phyloP scores from a whole-genome alignment of 2,329 filamentous ascomycete genomes.

The Rhynchosporium agropyri region DNA sequence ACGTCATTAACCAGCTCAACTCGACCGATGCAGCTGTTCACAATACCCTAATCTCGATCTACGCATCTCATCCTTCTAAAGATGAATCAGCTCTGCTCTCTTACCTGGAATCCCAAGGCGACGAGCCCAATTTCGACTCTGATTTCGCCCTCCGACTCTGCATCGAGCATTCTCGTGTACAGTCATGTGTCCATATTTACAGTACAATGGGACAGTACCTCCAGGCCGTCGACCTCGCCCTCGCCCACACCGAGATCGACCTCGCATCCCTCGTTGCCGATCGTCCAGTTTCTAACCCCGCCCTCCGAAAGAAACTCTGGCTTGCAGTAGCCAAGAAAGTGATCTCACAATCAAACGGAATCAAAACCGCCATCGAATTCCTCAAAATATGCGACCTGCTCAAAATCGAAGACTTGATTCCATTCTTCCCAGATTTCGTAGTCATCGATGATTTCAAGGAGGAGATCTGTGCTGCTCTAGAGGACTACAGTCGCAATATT shows the following conservation, averaged over 20 bases:
- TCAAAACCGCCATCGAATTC: slow-evolving; percentile 93
- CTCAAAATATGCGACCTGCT: slow-evolving; percentile 88
- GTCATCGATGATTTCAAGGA: slow-evolving; percentile 99
- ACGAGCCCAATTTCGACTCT: slow-evolving; percentile 85
- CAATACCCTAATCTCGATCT: slow-evolving; percentile 95
- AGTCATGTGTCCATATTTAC: slow-evolving; percentile 97
- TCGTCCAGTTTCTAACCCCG: slow-evolving; percentile 74
- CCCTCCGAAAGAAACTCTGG: slow-evolving; percentile 91
- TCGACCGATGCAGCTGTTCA: slow-evolving; percentile 85
- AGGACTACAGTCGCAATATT: slow-evolving; percentile 91
- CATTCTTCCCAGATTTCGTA: slow-evolving; percentile 98
- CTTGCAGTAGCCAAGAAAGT: slow-evolving; percentile 93
- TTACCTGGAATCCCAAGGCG: slow-evolving; percentile 88
- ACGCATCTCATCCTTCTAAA: slow-evolving; percentile 80
- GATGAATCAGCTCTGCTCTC: slow-evolving; percentile 84
- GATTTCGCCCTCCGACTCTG: slow-evolving; percentile 96
- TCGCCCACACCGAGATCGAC: slow-evolving; percentile 87
- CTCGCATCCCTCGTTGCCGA: slow-evolving; percentile 89
- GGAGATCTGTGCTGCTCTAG: slow-evolving; percentile 90
- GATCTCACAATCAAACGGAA: slow-evolving; percentile 81
- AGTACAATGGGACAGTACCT: slow-evolving; percentile 94
- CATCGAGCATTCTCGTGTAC: slow-evolving; percentile 89
- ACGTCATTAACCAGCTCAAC: slow-evolving; percentile 84
- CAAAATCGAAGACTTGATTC: slow-evolving; percentile 94
- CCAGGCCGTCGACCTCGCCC: slow-evolving; percentile 87